Evolutionary conservation across 805 yeast species (phyloP), one percentile per base, ranked within the genome.

Genomic region (Scheffersomyces coipomensis): DNA sequence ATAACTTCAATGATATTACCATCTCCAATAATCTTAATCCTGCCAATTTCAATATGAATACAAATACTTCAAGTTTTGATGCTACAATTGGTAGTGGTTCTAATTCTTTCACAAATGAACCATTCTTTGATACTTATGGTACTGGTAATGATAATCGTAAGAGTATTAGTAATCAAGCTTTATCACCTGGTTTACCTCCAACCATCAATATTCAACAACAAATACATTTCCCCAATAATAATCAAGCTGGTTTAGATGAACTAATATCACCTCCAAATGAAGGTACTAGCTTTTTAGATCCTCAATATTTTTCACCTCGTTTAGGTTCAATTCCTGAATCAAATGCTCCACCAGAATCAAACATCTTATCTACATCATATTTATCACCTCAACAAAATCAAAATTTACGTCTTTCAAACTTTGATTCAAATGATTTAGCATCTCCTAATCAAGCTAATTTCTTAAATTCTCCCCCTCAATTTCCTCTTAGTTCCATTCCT

Each of bases 221-320:
- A 35, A 24, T 37, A 34, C 36, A 38, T 29, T 23, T 35, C 25
- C 19, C 38, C 16, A 17, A 22, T 18, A 42, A 42, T 19, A 39
- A 37, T 18, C 39, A 34, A 13, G 8, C 23, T 13, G 24, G 26
- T 33, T 19, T 23, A 33, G 72, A 68, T 43, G 71, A 61, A 43
- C 44, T 68, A 27, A 58, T 68, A 30, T 64, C 69, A 3, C 74
- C 74, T 1, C 51, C 47, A 21, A 52, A 49, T 33, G 35, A 39
- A 17, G 31, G 34, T 29, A 40, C 24, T 18, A 35, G 34, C 18
- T 19, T 26, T 33, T 42, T 62, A 19, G 61, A 63, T 27, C 57
- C 71, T 5, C 71, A 66, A 42, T 69, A 68, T 46, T 70, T 70
- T 37, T 66, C 72, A 4, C 75, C 75, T 3, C 58, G 63, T 9